A percentile compares a stretch with the other conserved stretches of the same genome.
Evolutionary conservation across 345 rosid genomes (phyloP).

Genomic region (Eucalyptus marginata): DNA sequence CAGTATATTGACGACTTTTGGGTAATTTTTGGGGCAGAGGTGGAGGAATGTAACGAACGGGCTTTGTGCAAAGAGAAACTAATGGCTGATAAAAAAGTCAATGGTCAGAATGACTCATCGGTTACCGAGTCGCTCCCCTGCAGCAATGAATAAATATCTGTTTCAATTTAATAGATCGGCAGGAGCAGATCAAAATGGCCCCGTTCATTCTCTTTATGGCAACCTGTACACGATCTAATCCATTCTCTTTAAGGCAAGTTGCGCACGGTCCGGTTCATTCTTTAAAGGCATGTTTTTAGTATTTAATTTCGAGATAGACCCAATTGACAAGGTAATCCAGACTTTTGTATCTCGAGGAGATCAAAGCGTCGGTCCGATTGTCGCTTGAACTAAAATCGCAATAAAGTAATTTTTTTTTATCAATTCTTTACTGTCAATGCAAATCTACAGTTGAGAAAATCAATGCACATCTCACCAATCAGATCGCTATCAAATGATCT

Average conservation of each 20-base stretch:
- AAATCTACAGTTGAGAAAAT: background rate
- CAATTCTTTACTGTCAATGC: rapidly evolving
- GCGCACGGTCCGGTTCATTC: background rate
- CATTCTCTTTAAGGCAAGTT: background rate
- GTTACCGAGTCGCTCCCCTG: background rate
- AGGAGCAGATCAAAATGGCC: background rate
- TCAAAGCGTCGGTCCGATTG: no score
- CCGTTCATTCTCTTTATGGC: background rate
- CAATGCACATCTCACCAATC: background rate
- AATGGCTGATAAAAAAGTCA: background rate
- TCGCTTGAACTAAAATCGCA: background rate
- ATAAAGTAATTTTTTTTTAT: background rate
- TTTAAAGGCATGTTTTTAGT: background rate
- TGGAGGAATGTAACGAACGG: background rate
- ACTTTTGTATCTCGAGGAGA: background rate
- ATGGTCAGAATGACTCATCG: background rate
- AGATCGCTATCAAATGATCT: background rate
- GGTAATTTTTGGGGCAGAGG: background rate
- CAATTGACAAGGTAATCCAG: background rate
- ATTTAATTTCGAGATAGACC: background rate
- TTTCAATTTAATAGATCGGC: background rate
- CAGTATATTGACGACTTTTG: rapidly evolving
- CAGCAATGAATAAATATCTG: background rate
- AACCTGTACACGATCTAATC: background rate
- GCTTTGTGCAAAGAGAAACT: background rate